phyloP scores from a whole-genome alignment of 2,329 filamentous ascomycete species.

The Ilyonectria destructans region DNA sequence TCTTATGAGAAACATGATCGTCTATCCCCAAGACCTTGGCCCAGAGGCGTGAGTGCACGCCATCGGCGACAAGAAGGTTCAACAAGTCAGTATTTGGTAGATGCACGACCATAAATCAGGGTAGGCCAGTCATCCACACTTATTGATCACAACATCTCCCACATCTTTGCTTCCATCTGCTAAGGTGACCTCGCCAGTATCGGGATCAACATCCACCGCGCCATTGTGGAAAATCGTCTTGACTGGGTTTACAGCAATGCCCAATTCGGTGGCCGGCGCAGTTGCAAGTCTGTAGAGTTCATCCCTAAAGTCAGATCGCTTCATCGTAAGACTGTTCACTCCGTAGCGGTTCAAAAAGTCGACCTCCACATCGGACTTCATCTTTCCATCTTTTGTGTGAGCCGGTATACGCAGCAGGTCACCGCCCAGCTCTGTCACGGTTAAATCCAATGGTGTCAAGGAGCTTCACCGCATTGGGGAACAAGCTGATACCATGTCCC shows the following conservation, averaged over 20 bases:
- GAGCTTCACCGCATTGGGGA: constrained; percentile 26
- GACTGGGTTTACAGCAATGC: constrained; percentile 8
- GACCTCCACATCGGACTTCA: constrained; percentile 22
- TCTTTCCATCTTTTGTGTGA: constrained; percentile 15
- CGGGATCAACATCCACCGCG: constrained; percentile 6
- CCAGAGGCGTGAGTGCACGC: constrained; percentile 19
- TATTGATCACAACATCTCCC: constrained; percentile 21
- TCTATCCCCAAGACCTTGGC: constrained; percentile 12
- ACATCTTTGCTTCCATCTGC: constrained; percentile 13
- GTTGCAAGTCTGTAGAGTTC: constrained; percentile 20
- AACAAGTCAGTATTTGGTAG: background rate
- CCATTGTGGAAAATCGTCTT: constrained; percentile 25
- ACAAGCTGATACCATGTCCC: constrained; percentile 25
- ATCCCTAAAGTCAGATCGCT: constrained; percentile 23
- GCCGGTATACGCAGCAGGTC: constrained; percentile 8
- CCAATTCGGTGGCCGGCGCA: background rate
- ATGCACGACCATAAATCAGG: background rate
- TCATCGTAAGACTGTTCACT: constrained; percentile 25
- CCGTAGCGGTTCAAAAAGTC: constrained; percentile 20
- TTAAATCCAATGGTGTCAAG: constrained; percentile 21
- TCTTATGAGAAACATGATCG: constrained; percentile 13
- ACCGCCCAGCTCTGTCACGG: constrained; percentile 13
- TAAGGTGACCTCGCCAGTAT: constrained; percentile 12
- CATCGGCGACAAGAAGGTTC: background rate
- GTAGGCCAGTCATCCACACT: background rate